These are phyloP conservation scores for Vaccinium darrowii DNA, from an alignment of 148 eudicot genomes.

Conservation along the genomic window DNA sequence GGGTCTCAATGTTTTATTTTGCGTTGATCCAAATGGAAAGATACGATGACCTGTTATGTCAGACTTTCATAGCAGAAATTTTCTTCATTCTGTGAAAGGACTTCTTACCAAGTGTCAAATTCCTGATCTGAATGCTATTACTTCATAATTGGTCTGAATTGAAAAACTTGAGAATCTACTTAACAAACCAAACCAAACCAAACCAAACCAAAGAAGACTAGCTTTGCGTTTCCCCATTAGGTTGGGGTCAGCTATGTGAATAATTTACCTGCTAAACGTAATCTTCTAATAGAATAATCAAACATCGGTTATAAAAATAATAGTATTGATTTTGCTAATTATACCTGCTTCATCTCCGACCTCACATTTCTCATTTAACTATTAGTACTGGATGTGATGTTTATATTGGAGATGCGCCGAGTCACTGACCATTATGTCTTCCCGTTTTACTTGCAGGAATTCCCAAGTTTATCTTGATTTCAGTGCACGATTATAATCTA, in stretches of 20 bases:
- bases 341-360: background rate
- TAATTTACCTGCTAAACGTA: background rate
- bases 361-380: background rate
- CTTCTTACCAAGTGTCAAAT: background rate
- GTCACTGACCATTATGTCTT: background rate
- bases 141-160: background rate
- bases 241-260: background rate
- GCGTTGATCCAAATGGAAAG: background rate
- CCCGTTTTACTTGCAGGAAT: conserved; percentile 54
- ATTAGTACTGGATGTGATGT: background rate
- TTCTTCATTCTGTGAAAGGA: background rate
- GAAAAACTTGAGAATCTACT: background rate
- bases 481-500: conserved; percentile 93
- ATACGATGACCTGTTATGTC: background rate
- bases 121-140: background rate
- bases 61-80: background rate
- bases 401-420: background rate
- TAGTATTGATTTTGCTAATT: background rate
- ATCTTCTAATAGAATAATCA: background rate
- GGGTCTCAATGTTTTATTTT: background rate
- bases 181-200: background rate
- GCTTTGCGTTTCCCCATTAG: background rate
- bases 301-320: background rate
- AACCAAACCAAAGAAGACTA: background rate
- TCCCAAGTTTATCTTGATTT: conserved; percentile 86